Evolutionary conservation across 2,329 filamentous ascomycete species (phyloP), one percentile per base, ranked within the genome.

Genomic region (Colletotrichum orchidophilum): DNA sequence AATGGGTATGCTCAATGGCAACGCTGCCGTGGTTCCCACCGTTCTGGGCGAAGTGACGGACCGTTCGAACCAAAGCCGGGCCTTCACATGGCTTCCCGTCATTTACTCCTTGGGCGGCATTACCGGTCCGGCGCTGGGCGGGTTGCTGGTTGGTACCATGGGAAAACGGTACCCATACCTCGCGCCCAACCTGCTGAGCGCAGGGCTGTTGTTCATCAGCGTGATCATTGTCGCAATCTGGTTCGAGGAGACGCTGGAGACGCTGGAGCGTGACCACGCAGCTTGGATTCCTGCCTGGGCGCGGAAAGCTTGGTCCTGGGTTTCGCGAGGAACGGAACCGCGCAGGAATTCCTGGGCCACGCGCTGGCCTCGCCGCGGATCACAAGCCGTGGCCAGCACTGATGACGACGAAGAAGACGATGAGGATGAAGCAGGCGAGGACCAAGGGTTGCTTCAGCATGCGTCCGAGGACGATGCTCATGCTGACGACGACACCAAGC

Each of bases 31-130:
- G 13, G 95, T 99, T 15, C 96, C 94, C 8, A 98, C 96, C 0
- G 97, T 96, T 59, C 82, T 99, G 59, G 96, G 96, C 50, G 96
- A 99, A 81, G 93, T 99, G 63, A 99, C 96, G 1, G 95, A 98
- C 79, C 91, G 94, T 65, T 96, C 93, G 74, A 99, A 99, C 80
- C 96, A 99, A 85, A 96, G 94, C 77, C 89, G 89, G 63, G 96
- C 95, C 0, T 99, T 99, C 77, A 96, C 94, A 1, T 99, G 97
- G 83, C 85, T 99, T 52, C 96, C 96, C 0, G 93, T 98, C 49
- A 92, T 98, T n/a, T 99, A 99, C 81, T 96, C 96, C 4, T 86
- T 99, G 39, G 96, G 96, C 21, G 94, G 94, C 53, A 97, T 99
- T 72, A 96, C 95, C 0, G 96, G 96, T 0, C 96, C 96, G 0